These are phyloP conservation scores for Claviceps digitariae DNA, from an alignment of 2,329 filamentous ascomycete genomes.

Conservation along the genomic window DNA sequence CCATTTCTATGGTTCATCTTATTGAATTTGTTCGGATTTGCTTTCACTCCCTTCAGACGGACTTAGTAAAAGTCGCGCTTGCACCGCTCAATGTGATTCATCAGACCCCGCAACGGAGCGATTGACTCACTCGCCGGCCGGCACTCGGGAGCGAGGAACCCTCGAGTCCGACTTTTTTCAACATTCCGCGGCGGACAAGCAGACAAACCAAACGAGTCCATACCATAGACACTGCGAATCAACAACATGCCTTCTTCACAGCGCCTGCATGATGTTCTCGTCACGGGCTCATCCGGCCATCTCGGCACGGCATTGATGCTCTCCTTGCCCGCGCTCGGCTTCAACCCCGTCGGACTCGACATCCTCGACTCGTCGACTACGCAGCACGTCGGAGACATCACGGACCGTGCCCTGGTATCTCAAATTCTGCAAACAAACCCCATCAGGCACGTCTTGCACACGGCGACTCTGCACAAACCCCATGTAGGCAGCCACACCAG, in stretches of 20 bases:
- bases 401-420: conserved; percentile 20
- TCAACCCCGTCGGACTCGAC: conserved; percentile 29
- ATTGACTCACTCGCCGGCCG: not conserved
- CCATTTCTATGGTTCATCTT: too few relatives aligned
- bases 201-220: not conserved
- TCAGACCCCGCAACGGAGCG: not conserved
- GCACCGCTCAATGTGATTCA: not conserved
- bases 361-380: conserved; percentile 25
- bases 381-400: conserved; percentile 22
- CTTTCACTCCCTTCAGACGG: not conserved
- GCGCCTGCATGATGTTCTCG: conserved; percentile 20
- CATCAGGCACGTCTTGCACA: conserved; percentile 29
- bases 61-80: not conserved
- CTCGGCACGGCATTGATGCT: conserved; percentile 33
- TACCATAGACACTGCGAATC: not conserved
- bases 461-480: conserved; percentile 34
- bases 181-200: not conserved
- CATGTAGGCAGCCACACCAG: conserved; percentile 32
- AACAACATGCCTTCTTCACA: conserved; percentile 7
- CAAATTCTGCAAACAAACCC: conserved; percentile 17
- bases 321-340: conserved; percentile 23
- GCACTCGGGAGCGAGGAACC: not conserved
- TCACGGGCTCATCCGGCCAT: conserved; percentile 33
- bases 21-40: not conserved
- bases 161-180: not conserved